Evolutionary conservation across 192 early-diverging fungal species (phyloP).

Genomic region (Umbelopsis sp.): DNA sequence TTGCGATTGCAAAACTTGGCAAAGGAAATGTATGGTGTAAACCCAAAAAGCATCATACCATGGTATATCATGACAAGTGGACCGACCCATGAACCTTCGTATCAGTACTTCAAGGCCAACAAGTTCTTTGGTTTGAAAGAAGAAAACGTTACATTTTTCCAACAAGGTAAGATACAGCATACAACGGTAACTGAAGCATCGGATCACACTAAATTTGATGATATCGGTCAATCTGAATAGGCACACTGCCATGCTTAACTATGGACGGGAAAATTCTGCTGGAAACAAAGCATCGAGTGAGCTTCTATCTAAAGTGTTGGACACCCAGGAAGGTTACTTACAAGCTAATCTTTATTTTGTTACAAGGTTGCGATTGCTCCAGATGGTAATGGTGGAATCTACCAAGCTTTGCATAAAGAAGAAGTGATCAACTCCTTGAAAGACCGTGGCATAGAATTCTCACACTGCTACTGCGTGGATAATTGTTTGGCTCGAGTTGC

Average conservation of each 20-base stretch:
- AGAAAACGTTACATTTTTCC: constrained; percentile 92
- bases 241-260: constrained; percentile 90
- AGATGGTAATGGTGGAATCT: constrained; percentile 95
- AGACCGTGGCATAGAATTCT: constrained; percentile 79
- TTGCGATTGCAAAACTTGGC: constrained; percentile 72
- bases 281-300: constrained; percentile 67
- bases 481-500: constrained; percentile 97
- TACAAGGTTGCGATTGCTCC: constrained; percentile 75
- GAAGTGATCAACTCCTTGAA: constrained; percentile 82
- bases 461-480: constrained; percentile 97
- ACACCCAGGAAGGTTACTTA: neutral
- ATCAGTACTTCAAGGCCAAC: constrained; percentile 75
- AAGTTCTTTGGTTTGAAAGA: constrained; percentile 86
- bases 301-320: neutral
- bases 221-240: constrained; percentile 27
- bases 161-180: constrained; percentile 68
- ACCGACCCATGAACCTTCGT: constrained; percentile 83
- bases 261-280: constrained; percentile 93
- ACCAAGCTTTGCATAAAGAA: constrained; percentile 84
- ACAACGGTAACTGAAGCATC: neutral
- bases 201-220: neutral
- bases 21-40: neutral
- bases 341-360: neutral
- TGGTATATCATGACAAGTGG: constrained; percentile 99
- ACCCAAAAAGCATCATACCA: constrained; percentile 62